Evolutionary conservation across 495 filamentous ascomycete genomes (phyloP).

Genomic region (Amniculicola lignicola): DNA sequence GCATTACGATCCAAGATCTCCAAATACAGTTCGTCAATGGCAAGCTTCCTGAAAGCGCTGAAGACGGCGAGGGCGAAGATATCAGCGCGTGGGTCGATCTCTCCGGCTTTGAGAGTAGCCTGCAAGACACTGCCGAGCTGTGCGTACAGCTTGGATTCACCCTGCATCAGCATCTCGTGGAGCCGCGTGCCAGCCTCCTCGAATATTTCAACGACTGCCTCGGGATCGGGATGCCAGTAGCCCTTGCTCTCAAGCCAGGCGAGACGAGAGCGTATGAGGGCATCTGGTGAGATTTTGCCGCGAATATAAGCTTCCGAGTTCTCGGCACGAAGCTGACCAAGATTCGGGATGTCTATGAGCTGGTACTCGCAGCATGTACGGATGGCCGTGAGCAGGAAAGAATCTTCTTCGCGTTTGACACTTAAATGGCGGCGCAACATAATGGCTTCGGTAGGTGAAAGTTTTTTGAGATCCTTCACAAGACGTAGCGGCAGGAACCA

Average conservation of each 20-base stretch:
- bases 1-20: conserved; percentile 60
- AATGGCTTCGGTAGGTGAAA: conserved; percentile 53
- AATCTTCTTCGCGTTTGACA: conserved; percentile 38
- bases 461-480: conserved; percentile 52
- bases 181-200: too few species aligned
- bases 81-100: conserved; percentile 50
- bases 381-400: conserved; percentile 23
- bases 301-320: conserved; percentile 52
- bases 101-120: conserved; percentile 43
- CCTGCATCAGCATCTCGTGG: too few species aligned
- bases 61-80: conserved; percentile 55
- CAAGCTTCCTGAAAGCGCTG: conserved; percentile 53
- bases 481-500: conserved; percentile 48
- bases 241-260: too few species aligned
- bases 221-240: too few species aligned
- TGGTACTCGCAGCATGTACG: conserved; percentile 42
- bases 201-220: too few species aligned
- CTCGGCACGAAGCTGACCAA: conserved; percentile 50
- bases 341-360: conserved; percentile 51
- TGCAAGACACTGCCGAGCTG: conserved; percentile 46
- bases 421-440: conserved; percentile 51
- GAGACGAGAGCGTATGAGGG: conserved; percentile 49
- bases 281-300: conserved; percentile 43
- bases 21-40: conserved; percentile 58
- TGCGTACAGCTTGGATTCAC: conserved; percentile 49